Evolutionary conservation across 495 filamentous ascomycete species (phyloP), one percentile per base, ranked within the genome.

Genomic region (Filosporella fistucella): DNA sequence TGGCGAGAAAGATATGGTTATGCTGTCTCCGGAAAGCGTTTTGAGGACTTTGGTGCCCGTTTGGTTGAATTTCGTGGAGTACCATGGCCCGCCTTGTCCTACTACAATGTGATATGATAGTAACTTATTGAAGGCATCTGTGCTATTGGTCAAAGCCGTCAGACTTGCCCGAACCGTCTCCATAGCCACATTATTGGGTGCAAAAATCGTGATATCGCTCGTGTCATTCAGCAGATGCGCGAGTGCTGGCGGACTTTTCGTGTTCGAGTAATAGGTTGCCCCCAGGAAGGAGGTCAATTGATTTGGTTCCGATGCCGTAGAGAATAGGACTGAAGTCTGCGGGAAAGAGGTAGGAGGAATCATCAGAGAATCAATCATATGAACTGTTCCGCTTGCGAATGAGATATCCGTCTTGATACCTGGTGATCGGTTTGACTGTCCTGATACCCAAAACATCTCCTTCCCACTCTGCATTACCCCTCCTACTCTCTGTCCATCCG

Each of bases 121-220:
- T 28, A 85, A 70, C 14, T 32, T 46, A 4, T 58, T 71, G 21
- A 35, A 46, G 2, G 60, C 47, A 0, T 84, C 63, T 17, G 74
- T 47, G 4, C 68, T 57, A 1, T 59, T 55, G 25, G 62, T 69
- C 13, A 81, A 53, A 49, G 63, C 66, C 21, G 49, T 53, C 20
- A 77, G 33, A 2, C 74, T 55, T 29, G 67, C 74, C 34, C 73
- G 78, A 24, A 83, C 74, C 11, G 61, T 61, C 49, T 72, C 61
- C 65, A 86, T 86, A 18, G 81, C 83, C 3, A 55, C 67, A 56
- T 88, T 82, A 45, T 54, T 69, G 23, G 70, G 59, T 76, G 68
- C 81, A 55, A 88, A 86, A 32, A 86, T 69, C 26, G 84, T 88
- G 33, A 86, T 20, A 49, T 82, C 71, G 18, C 50, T 41, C 0